These are phyloP conservation scores for Auricularia heimuer DNA, from an alignment of 768 basidiomycete species.

Conservation along the genomic window DNA sequence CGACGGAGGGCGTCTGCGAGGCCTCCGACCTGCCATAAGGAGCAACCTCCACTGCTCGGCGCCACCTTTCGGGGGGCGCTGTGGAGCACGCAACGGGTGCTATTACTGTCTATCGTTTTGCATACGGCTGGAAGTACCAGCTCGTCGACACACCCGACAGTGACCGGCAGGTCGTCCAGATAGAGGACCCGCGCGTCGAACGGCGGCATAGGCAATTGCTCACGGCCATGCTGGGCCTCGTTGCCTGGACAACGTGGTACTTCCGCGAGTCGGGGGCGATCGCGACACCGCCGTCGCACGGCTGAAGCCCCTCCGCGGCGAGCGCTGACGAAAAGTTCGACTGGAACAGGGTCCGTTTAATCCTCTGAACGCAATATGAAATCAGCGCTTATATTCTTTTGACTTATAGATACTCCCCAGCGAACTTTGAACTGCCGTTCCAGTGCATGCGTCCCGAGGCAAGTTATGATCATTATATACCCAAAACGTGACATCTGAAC, in stretches of 20 bases:
- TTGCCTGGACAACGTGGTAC: background rate
- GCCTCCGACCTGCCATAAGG: too few species aligned
- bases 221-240: background rate
- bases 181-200: too few species aligned
- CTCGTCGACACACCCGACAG: too few species aligned
- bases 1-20: too few species aligned
- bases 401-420: constrained; percentile 13
- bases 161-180: too few species aligned
- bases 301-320: background rate
- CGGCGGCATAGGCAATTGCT: too few species aligned
- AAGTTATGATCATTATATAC: background rate
- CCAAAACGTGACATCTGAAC: too few species aligned
- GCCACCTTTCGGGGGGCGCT: too few species aligned
- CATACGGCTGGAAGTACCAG: too few species aligned
- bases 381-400: background rate
- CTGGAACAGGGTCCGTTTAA: background rate
- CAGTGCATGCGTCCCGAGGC: constrained; percentile 27
- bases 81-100: too few species aligned
- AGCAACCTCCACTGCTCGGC: too few species aligned
- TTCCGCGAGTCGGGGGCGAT: background rate
- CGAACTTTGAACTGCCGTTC: constrained; percentile 7
- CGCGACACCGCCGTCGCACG: background rate
- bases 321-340: background rate
- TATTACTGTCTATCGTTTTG: too few species aligned
- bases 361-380: background rate